Evolutionary conservation across 1,284 basidiomycete genomes (phyloP).

Genomic region (Exobasidium rhododendri): DNA sequence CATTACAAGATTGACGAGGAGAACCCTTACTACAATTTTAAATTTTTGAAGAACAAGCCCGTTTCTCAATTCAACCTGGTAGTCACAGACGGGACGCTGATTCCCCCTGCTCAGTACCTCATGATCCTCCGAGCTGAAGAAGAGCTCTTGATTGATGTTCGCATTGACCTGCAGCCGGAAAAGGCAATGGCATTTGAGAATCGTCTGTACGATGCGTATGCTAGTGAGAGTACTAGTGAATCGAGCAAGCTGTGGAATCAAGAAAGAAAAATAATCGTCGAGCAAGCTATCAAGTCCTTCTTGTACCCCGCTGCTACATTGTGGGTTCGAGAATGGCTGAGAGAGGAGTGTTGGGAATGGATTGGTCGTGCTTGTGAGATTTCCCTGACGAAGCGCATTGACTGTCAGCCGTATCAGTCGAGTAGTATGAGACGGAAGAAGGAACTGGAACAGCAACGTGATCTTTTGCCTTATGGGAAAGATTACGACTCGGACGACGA

Average conservation of each 20-base stretch:
- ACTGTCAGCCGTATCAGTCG: slow-evolving; percentile 68
- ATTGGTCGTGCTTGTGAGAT: slow-evolving; percentile 41
- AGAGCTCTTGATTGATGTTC: slow-evolving; percentile 77
- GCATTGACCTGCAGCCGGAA: slow-evolving; percentile 63
- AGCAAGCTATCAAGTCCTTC: slow-evolving; percentile 73
- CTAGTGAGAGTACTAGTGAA: slow-evolving; percentile 80
- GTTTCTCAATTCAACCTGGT: slow-evolving; percentile 63
- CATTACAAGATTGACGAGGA: slow-evolving; percentile 82
- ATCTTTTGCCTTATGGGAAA: neutral
- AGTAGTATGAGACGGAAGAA: slow-evolving; percentile 43
- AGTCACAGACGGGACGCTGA: slow-evolving; percentile 13
- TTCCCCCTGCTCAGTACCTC: slow-evolving; percentile 68
- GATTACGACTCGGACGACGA: slow-evolving; percentile 17
- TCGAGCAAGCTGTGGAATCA: slow-evolving; percentile 88
- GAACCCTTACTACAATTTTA: slow-evolving; percentile 90
- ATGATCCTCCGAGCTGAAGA: slow-evolving; percentile 87
- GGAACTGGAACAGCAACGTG: slow-evolving; percentile 3
- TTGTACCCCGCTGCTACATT: slow-evolving; percentile 76
- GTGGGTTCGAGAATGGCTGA: slow-evolving; percentile 84
- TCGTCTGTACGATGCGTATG: slow-evolving; percentile 72
- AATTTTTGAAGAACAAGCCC: slow-evolving; percentile 83
- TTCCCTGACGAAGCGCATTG: slow-evolving; percentile 54
- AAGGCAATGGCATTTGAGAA: slow-evolving; percentile 37
- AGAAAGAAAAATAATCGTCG: slow-evolving; percentile 73
- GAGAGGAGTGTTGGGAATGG: slow-evolving; percentile 81